A percentile compares a stretch with the other conserved stretches of the same genome.
Evolutionary conservation across 129 eudicot species (phyloP).

Genomic region (Centrapalus pauciflorus): DNA sequence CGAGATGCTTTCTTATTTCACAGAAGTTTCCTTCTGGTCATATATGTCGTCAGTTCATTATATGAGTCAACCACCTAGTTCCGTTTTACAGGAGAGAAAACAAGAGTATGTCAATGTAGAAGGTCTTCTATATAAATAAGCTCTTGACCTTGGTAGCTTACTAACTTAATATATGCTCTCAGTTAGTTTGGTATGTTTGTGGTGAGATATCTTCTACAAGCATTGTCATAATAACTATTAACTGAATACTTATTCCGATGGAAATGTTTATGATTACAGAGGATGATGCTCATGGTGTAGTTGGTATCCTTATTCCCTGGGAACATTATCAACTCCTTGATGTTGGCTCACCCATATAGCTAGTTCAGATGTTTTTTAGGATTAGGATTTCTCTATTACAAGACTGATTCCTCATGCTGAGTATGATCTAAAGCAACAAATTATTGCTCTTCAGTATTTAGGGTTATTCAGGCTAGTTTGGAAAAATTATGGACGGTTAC

Average conservation of each 20-base stretch:
- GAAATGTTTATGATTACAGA: too few relatives aligned
- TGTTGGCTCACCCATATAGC: background rate
- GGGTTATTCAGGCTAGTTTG: too few relatives aligned
- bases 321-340: background rate
- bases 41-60: too few relatives aligned
- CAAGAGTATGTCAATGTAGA: background rate
- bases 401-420: background rate
- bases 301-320: background rate
- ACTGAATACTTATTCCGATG: too few relatives aligned
- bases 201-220: background rate
- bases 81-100: background rate
- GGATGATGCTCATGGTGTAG: background rate
- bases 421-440: background rate
- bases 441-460: background rate
- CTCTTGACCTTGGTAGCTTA: background rate
- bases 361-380: background rate
- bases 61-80: background rate
- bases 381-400: background rate
- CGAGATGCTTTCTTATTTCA: too few relatives aligned
- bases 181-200: background rate
- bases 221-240: background rate
- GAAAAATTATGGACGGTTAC: background rate
- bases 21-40: too few relatives aligned
- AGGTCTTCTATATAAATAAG: background rate
- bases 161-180: background rate